Base-by-base conservation (phyloP, 257 asterid genomes). In the Gardenia jasminoides region DNA sequence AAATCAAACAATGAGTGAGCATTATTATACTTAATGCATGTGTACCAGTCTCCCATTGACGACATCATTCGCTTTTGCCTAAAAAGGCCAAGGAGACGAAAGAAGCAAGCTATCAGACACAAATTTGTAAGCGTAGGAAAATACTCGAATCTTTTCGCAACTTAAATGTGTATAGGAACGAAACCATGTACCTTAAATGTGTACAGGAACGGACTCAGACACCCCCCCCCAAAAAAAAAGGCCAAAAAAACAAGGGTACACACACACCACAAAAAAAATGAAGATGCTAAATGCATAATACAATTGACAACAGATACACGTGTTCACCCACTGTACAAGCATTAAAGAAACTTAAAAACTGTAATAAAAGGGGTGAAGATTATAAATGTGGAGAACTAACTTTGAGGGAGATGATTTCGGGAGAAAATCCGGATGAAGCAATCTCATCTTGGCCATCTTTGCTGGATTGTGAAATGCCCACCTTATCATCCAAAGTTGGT, bases 321-420 rank as follows among this genome's bases (percentile, higher is more conserved):
- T 69, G 4, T 10, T 50, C 70, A 72, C n/a, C 50, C 41, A 12
- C 33, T 15, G 15, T 13, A 48, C 15, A 79, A 46, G 54, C n/a
- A 68, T 44, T 48, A 31, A 19, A 68, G 52, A n/a, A 56, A 36
- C n/a, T 56, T 59, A 36, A 28, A 28, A 74, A 46, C 65, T 26
- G 43, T 43, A 73, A 70, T 31, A 16, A 3, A 62, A 56, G 67
- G n/a, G 26, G 48, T 16, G 26, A 13, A 67, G 52, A 67, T 52
- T 67, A 74, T 33, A 62, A 64, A 46, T 65, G 22, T 31, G 67
- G 66, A 52, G 4, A 15, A 82, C 91, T 69, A 70, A 90, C 99
- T 93, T 91, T 93, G 66, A 95, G 85, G 80, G 94, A 87, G 70
- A 81, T 67, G 68, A 89, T 79, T 58, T 94, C 96, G 67, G 89